phyloP scores from a whole-genome alignment of 2,329 filamentous ascomycete genomes.

The Capronia coronata region DNA sequence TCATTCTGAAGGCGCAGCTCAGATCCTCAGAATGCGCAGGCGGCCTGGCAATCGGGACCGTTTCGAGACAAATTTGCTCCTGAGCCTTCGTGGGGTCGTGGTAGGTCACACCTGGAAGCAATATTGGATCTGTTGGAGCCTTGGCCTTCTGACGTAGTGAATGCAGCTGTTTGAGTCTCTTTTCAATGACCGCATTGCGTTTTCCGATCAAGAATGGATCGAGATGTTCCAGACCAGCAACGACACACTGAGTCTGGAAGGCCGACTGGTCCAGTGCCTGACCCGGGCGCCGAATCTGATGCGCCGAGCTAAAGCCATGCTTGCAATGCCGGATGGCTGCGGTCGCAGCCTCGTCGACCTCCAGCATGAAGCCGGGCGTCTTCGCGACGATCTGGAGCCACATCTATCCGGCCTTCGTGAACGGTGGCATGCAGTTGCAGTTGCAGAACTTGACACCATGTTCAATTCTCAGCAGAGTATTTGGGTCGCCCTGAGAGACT shows the following conservation, averaged over 20 bases:
- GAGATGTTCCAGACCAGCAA: slow-evolving; percentile 27
- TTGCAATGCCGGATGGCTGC: not conserved
- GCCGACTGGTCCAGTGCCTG: slow-evolving; percentile 32
- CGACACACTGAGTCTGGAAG: slow-evolving; percentile 26
- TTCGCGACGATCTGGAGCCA: slow-evolving; percentile 6
- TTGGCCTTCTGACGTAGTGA: not conserved
- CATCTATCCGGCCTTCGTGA: slow-evolving; percentile 1
- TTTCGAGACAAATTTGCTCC: slow-evolving; percentile 14
- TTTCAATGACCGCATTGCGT: slow-evolving; percentile 12
- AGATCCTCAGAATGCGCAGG: slow-evolving; percentile 18
- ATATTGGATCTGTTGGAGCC: too few relatives aligned
- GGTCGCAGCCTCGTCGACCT: not conserved
- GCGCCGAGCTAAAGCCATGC: slow-evolving; percentile 22
- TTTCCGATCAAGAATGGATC: slow-evolving; percentile 15
- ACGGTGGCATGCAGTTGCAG: slow-evolving; percentile 18
- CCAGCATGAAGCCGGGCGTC: not conserved
- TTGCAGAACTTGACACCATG: too few relatives aligned
- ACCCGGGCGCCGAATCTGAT: slow-evolving; percentile 32
- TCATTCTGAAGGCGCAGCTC: slow-evolving; percentile 35
- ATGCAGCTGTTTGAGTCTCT: slow-evolving; percentile 16
- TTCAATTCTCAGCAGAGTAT: too few relatives aligned
- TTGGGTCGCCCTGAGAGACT: slow-evolving; percentile 20
- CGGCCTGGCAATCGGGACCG: not conserved
- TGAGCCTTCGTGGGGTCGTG: slow-evolving; percentile 14
- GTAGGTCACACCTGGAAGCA: slow-evolving; percentile 5